Percentiles rank a stretch among this genome's conserved stretches.
phyloP scores from a whole-genome alignment of 441 rosid species.

The Cnidoscolus chayamansa region DNA sequence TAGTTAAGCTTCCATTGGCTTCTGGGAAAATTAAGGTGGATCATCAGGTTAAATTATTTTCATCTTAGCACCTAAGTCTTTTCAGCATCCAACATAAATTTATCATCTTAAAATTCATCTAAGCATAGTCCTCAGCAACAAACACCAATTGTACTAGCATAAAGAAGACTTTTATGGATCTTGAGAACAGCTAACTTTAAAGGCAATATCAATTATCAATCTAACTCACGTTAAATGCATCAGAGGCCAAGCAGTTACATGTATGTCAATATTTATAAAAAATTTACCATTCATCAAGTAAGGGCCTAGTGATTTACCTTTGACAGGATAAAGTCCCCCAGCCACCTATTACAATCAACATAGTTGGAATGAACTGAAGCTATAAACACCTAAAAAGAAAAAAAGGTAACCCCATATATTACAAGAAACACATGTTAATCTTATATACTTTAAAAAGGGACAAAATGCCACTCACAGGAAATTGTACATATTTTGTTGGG shows the following conservation, averaged over 20 bases:
- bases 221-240: background rate
- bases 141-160: background rate
- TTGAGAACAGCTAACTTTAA: background rate
- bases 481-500: conserved; percentile 93
- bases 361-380: conserved; percentile 90
- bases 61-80: background rate
- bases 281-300: background rate
- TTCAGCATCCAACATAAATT: background rate
- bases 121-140: background rate
- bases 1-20: background rate
- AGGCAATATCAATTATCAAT: background rate
- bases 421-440: background rate
- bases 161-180: background rate
- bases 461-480: conserved; percentile 62
- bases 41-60: background rate
- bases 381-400: conserved; percentile 47
- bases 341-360: conserved; percentile 95
- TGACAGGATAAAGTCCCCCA: conserved; percentile 87
- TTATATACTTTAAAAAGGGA: background rate
- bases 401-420: conserved; percentile 4
- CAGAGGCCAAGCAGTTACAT: background rate
- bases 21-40: background rate
- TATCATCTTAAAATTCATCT: background rate
- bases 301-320: conserved; percentile 48
- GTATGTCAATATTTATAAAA: background rate